Evolutionary conservation across 805 yeast species (phyloP), one percentile per base, ranked within the genome.

Genomic region (Saturnispora diversa): DNA sequence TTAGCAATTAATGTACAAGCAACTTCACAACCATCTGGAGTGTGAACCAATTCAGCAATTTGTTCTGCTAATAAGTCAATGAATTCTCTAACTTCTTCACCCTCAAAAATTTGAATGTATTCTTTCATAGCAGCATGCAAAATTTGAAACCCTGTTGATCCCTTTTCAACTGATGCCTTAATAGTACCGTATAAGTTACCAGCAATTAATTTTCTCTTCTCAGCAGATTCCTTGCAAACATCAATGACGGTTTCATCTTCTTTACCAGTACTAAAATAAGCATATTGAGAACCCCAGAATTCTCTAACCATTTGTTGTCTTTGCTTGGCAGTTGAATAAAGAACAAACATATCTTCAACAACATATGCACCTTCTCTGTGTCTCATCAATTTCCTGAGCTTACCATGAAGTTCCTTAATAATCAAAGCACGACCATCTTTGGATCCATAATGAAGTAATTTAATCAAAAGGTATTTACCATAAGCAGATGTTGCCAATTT

Each of bases 341-440:
- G 74, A 19, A 85, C 84, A 58, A 70, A 90, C 54, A 85, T 69
- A 69, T 90, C 98, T 64, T 90, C 97, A 49, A 88, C 87, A 29
- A 90, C 97, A 55, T 90, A 87, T 11, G 97, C 97, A 64, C 97
- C 98, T 70, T 90, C 97, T 66, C 84, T 81, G 65, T 90, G 97
- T 69, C 94, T 79, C 92, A 90, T 86, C 44, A 90, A 69, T 63
- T 86, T 90, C 60, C 96, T 74, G 54, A 85, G 74, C 52, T 80
- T 80, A 37, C 98, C 98, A 56, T 87, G 95, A 50, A 90, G 70
- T 64, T 87, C 96, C 55, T 80, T 72, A 42, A 88, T 70, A 42
- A 90, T 81, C 27, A 75, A 51, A 40, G 77, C 81, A 53, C 95
- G 74, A 1, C 88, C 77, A 23, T 80, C 79, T 56, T 80, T 85